Evolutionary conservation across 176 grass and related monocot species (phyloP).

Genomic region (Zoysia pacifica): DNA sequence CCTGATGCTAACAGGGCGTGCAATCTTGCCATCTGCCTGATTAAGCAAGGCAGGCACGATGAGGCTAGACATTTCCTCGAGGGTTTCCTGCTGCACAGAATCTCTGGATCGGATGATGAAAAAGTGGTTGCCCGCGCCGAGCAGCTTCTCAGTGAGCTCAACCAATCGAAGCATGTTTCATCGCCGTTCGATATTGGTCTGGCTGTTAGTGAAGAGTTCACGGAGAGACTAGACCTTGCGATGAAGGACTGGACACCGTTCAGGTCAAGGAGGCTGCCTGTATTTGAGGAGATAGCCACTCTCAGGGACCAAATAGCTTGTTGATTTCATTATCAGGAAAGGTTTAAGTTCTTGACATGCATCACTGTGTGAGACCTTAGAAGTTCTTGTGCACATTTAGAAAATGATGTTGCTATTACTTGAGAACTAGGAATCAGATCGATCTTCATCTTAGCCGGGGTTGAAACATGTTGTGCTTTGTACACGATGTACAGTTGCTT

Average conservation of each 20-base stretch:
- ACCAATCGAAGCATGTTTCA: not conserved
- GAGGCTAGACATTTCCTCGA: slow-evolving; percentile 51
- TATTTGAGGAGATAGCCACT: slow-evolving; percentile 88
- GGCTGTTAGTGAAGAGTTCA: slow-evolving; percentile 58
- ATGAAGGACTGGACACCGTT: slow-evolving; percentile 71
- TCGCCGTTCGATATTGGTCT: slow-evolving; percentile 36
- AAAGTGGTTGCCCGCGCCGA: slow-evolving; percentile 60
- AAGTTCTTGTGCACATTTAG: slow-evolving; percentile 36
- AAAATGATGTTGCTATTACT: not conserved
- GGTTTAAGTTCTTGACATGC: slow-evolving; percentile 3
- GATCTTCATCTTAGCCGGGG: slow-evolving; percentile 18
- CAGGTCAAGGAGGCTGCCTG: slow-evolving; percentile 77
- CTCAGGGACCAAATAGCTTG: slow-evolving; percentile 83
- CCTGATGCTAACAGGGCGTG: slow-evolving; percentile 84
- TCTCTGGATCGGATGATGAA: slow-evolving; percentile 46
- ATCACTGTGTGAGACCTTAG: not conserved
- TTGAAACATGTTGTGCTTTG: not conserved
- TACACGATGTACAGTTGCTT: not conserved
- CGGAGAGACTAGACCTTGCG: slow-evolving; percentile 66
- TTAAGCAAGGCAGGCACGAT: slow-evolving; percentile 54
- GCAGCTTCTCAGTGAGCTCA: slow-evolving; percentile 61
- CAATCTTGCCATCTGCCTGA: slow-evolving; percentile 80
- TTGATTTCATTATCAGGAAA: slow-evolving; percentile 35
- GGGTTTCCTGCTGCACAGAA: slow-evolving; percentile 49
- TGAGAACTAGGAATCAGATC: slow-evolving; percentile 9